Evolutionary conservation across 73 alveolate species (phyloP).

Genomic region (Urostyla sp.): DNA sequence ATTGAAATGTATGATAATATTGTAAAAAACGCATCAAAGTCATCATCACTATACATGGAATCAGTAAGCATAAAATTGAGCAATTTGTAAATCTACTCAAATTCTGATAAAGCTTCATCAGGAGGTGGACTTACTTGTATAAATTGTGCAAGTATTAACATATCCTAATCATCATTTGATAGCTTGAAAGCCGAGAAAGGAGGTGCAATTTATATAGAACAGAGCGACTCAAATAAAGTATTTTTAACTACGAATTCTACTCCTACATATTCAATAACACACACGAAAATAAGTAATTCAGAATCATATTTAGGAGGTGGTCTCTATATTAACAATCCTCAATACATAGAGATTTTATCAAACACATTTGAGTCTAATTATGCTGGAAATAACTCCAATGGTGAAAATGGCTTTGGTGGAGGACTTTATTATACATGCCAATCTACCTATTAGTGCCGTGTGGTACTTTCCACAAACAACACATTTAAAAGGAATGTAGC

Average conservation of each 20-base stretch:
- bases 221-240: not conserved
- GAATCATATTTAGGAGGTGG: slow-evolving; percentile 26
- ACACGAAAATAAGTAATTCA: not conserved
- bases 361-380: not conserved
- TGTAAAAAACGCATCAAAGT: not conserved
- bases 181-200: not conserved
- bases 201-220: slow-evolving; percentile 34
- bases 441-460: not conserved
- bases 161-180: not conserved
- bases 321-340: slow-evolving; percentile 4
- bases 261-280: not conserved
- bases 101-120: not conserved
- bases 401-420: slow-evolving; percentile 56
- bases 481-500: not conserved
- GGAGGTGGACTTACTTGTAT: not conserved
- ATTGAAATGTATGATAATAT: not conserved
- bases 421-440: slow-evolving; percentile 54
- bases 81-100: not conserved
- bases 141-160: not conserved
- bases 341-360: not conserved
- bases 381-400: not conserved
- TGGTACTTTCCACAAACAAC: not conserved
- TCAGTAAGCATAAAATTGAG: not conserved
- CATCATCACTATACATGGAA: not conserved
- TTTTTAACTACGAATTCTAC: not conserved